Base-by-base conservation (phyloP, 2,329 filamentous ascomycete species). In the Penicillium glabrum region DNA sequence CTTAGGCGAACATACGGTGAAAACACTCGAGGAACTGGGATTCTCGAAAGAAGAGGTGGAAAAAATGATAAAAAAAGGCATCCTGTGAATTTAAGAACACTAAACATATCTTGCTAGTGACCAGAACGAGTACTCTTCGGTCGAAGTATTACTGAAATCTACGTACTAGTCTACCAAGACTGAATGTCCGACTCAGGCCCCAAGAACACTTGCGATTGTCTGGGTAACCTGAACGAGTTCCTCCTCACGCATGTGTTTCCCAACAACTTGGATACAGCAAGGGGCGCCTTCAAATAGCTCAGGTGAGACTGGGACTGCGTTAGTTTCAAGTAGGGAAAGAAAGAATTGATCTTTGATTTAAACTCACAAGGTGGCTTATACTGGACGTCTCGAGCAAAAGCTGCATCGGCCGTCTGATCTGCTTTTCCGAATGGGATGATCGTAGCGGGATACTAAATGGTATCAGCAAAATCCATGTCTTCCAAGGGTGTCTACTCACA, bases 351-450 rank as follows among this genome's bases (percentile, higher is more conserved):
- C 21, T 16, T 16, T 5, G 6, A 21, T 23, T 6, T 3, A 11
- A 10, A 48, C 56, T 61, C 47, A 62, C 63, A 67, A 10, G 57
- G 51, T 7, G 65, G 61, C 16, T 49, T 56, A 43, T 65, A 66
- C 10, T 62, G 23, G 5, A 61, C 59, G 16, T 58, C 49, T 16
- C 60, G 54, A 41, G 58, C 13, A 31, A 60, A 62, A 5, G 33
- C 31, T 10, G 56, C 61, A 58, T 82, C 80, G n/a, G 68, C 56
- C 5, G 62, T 62, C 53, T 75, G 75, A 1, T 76, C 67, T 3
- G 79, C 79, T 19, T 68, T 75, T 1, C 74, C 70, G 53, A 73
- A 77, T 0, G 78, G 78, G 33, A 84, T 68, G 2, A 81, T 75
- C 2, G 75, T 78, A 1, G 79, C 75, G 2, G 81, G 81, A 62